These are phyloP conservation scores for Gaertneriomyces semiglobifer DNA, from an alignment of 192 early-diverging fungal genomes.

Conservation along the genomic window DNA sequence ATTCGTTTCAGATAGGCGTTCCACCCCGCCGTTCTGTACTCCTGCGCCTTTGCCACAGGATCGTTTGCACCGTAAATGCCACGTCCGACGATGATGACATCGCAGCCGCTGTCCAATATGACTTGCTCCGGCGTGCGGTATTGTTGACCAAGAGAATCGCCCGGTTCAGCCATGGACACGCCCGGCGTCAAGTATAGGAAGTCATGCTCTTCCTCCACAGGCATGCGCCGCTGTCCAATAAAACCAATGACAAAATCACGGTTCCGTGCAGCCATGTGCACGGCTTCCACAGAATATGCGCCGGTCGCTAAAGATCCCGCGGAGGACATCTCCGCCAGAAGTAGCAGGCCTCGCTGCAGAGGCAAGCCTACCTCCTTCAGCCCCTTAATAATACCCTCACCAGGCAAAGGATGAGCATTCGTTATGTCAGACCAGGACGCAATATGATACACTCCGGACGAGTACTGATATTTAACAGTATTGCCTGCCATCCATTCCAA, in stretches of 20 bases:
- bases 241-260: slow-evolving; percentile 94
- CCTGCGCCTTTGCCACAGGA: slow-evolving; percentile 54
- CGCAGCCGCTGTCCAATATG: slow-evolving; percentile 76
- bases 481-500: slow-evolving; percentile 53
- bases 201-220: slow-evolving; percentile 66
- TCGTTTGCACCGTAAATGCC: slow-evolving; percentile 94
- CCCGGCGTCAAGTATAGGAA: slow-evolving; percentile 96
- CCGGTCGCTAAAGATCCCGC: slow-evolving; percentile 81
- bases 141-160: slow-evolving; percentile 91
- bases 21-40: slow-evolving; percentile 95
- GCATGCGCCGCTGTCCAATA: slow-evolving; percentile 68
- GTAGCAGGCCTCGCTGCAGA: slow-evolving; percentile 68
- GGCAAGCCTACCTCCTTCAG: slow-evolving; percentile 84
- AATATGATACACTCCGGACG: slow-evolving; percentile 85
- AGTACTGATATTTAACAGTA: slow-evolving; percentile 95
- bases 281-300: slow-evolving; percentile 77
- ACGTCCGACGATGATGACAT: slow-evolving; percentile 97
- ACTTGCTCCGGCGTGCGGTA: slow-evolving; percentile 90
- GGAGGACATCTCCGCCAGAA: slow-evolving; percentile 98
- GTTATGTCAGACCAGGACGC: slow-evolving; percentile 94
- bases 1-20: slow-evolving; percentile 71
- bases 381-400: slow-evolving; percentile 93
- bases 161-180: slow-evolving; percentile 76
- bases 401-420: slow-evolving; percentile 90
- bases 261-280: slow-evolving; percentile 81